These are phyloP conservation scores for Diaporthe sp. DNA, from an alignment of 2,329 filamentous ascomycete genomes.

Conservation along the genomic window DNA sequence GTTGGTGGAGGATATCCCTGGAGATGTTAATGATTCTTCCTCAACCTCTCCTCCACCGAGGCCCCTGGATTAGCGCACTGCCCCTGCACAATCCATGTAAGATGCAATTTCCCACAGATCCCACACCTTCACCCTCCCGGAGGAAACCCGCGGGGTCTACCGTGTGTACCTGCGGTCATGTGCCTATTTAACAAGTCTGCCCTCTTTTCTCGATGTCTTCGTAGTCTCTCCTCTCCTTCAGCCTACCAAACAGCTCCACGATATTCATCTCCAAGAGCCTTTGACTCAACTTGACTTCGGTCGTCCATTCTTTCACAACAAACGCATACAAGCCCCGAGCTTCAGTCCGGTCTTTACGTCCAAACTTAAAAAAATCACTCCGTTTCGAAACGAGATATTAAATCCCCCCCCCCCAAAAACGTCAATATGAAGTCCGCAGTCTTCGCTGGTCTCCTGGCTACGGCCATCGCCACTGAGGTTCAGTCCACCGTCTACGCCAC, in stretches of 20 bases:
- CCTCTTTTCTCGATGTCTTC: constrained; percentile 35
- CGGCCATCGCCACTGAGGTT: constrained; percentile 51
- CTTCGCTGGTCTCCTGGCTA: constrained; percentile 59
- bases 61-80: constrained; percentile 43
- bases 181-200: constrained; percentile 47
- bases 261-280: constrained; percentile 38
- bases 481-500: constrained; percentile 65
- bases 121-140: constrained; percentile 16
- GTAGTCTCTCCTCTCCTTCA: constrained; percentile 43
- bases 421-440: constrained; percentile 72
- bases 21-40: constrained; percentile 35
- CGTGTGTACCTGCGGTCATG: constrained; percentile 12
- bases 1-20: constrained; percentile 25
- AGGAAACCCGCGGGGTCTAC: constrained; percentile 25
- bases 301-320: constrained; percentile 51
- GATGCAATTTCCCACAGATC: constrained; percentile 36
- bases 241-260: constrained; percentile 46
- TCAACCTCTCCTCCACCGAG: constrained; percentile 40
- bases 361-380: constrained; percentile 19
- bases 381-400: constrained; percentile 37
- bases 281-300: constrained; percentile 51
- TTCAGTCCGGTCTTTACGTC: constrained; percentile 43
- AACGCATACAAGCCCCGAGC: constrained; percentile 40
- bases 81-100: constrained; percentile 38
- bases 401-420: constrained; percentile 35